These are phyloP conservation scores for Phytophthora ramorum DNA, from an alignment of 352 stramenopile species.

Conservation along the genomic window DNA sequence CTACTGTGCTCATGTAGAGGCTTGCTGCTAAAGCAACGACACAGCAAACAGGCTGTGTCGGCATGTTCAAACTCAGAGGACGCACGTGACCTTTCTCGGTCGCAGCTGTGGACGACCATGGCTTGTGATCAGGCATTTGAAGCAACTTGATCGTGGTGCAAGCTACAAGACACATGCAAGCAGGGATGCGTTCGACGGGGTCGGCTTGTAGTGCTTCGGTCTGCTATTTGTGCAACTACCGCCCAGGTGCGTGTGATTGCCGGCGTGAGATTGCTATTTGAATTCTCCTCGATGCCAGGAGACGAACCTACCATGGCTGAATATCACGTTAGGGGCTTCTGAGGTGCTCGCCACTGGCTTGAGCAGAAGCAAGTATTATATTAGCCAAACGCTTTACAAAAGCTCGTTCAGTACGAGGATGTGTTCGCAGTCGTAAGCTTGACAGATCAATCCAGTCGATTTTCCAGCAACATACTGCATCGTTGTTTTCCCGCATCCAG, in stretches of 20 bases:
- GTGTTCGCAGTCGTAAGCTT: too few species aligned
- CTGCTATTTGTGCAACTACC: slow-evolving; percentile 1
- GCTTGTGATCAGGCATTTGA: background rate
- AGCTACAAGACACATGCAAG: background rate
- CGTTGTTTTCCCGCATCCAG: too few species aligned
- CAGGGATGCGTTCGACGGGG: background rate
- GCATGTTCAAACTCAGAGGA: slow-evolving; percentile 1
- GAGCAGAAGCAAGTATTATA: background rate
- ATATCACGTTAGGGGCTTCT: slow-evolving; percentile 30
- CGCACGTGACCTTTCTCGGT: slow-evolving; percentile 11
- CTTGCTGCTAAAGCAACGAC: slow-evolving; percentile 30
- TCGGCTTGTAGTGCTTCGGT: background rate
- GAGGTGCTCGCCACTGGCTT: slow-evolving; percentile 9
- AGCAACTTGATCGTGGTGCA: background rate
- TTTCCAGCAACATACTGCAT: too few species aligned
- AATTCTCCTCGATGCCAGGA: background rate
- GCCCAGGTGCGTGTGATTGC: slow-evolving; percentile 16
- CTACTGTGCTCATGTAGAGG: slow-evolving; percentile 40
- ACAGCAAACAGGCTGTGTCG: slow-evolving; percentile 21
- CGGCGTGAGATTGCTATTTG: background rate
- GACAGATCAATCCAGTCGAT: too few species aligned
- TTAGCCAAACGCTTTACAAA: background rate
- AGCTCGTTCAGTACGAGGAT: background rate
- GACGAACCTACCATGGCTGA: slow-evolving; percentile 9
- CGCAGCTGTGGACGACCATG: slow-evolving; percentile 1